A percentile compares a stretch with the other conserved stretches of the same genome.
Conservation (phyloP, 371 early-diverging fungal genomes). For the Rhizopus arrhizus region DNA sequence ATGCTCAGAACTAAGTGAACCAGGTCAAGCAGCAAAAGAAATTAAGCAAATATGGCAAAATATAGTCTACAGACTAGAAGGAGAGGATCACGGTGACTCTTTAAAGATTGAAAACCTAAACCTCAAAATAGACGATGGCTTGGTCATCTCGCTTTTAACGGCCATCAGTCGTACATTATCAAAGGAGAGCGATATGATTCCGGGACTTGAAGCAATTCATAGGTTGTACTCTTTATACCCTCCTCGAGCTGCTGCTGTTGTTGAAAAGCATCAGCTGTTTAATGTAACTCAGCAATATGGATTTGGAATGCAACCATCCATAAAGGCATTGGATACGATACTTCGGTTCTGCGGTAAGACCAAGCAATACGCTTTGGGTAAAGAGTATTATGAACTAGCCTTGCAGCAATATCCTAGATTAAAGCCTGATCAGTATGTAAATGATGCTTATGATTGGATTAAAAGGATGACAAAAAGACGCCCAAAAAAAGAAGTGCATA, state of each 20-base stretch:
- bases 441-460: constrained; percentile 15
- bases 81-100: background rate
- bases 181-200: constrained; percentile 17
- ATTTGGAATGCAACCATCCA: constrained; percentile 25
- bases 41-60: constrained; percentile 26
- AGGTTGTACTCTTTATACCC: constrained; percentile 33
- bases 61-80: constrained; percentile 18
- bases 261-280: constrained; percentile 7
- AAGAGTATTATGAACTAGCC: constrained; percentile 31
- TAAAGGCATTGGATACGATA: constrained; percentile 30
- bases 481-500: constrained; percentile 5
- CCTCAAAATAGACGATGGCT: constrained; percentile 24
- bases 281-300: constrained; percentile 8
- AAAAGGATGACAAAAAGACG: constrained; percentile 4
- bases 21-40: constrained; percentile 3
- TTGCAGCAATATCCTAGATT: constrained; percentile 27
- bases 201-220: constrained; percentile 26
- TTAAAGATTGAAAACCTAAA: constrained; percentile 3
- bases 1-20: constrained; percentile 12
- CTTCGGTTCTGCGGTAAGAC: constrained; percentile 33
- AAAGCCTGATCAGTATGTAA: constrained; percentile 23
- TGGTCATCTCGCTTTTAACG: constrained; percentile 26
- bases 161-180: constrained; percentile 28
- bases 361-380: constrained; percentile 28
- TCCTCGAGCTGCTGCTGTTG: constrained; percentile 13